Base-by-base conservation (phyloP, 2,329 filamentous ascomycete genomes). In the Penicillium sp. region DNA sequence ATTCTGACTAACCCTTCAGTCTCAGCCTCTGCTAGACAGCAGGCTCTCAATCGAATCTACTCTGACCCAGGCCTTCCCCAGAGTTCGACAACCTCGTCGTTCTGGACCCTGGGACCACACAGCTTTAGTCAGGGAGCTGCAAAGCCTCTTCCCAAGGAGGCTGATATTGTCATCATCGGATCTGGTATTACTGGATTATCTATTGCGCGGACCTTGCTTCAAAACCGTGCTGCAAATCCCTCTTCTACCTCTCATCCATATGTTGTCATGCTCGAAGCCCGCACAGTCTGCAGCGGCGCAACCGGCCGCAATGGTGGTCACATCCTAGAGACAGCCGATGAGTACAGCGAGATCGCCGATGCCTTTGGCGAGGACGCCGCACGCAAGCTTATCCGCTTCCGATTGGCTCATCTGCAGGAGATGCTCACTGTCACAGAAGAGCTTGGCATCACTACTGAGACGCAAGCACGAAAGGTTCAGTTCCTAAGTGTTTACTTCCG, bases 271-370 rank as follows among this genome's bases (percentile, higher is more conserved):
- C 61, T 74, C 1, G 72, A 74, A 54, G 70, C 71, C 0, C 70
- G 72, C 17, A 62, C 64, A 23, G 49, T 70, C 13, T 74, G 72
- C 44, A 68, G 63, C 13, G 72, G 72, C 13, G 72, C 72, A 1
- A 74, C 71, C 0, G 72, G 72, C 1, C 70, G 71, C 3, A 74
- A 74, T 53, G 72, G 72, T 0, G 72, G 70, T 0, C 71, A 73
- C 33, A 70, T 74, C 12, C 51, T 71, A 1, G 64, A 70, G 12
- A 65, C 68, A 8, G 68, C 55, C 4, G 67, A 72, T 33, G 64
- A 66, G 4, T 72, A 66, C 36, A 19, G 49, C 5, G 63, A 65
- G 3, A 47, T 68, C 0, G 63, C 60, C 5, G 61, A 60, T 19
- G 9, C 4, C 0, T 58, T 62, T 35, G 69, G 70, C 0, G 39